These are phyloP conservation scores for Aspergillus phoenicis DNA, from an alignment of 2,329 filamentous ascomycete species.

Conservation along the genomic window DNA sequence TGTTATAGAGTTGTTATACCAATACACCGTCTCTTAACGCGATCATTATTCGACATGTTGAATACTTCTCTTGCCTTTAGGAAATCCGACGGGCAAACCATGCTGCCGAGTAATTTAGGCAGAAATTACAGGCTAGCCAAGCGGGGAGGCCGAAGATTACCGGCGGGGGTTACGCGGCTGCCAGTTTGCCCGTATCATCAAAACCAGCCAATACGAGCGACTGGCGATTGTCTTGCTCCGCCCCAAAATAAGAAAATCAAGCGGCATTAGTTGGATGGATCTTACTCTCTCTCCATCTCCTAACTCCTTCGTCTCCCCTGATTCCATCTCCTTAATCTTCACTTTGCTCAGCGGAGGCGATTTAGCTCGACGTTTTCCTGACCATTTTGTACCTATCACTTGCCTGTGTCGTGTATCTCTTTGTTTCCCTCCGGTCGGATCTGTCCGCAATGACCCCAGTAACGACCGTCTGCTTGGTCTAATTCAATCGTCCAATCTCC, in stretches of 20 bases:
- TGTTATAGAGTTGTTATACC: not conserved
- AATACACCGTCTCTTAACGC: too few species aligned
- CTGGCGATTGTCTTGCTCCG: too few species aligned
- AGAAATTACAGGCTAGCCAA: not conserved
- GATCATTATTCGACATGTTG: too few species aligned
- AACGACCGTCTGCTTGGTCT: not conserved
- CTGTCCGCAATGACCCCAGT: not conserved
- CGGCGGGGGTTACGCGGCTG: not conserved
- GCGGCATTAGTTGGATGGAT: not conserved
- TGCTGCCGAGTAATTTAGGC: not conserved
- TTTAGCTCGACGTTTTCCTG: not conserved
- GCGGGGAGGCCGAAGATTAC: conserved; percentile 1
- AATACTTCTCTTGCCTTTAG: not conserved
- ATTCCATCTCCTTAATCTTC: not conserved
- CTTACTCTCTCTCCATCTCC: not conserved
- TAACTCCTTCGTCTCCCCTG: not conserved
- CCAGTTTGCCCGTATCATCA: not conserved
- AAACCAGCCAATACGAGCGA: not conserved
- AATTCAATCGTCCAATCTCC: not conserved
- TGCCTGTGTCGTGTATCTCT: not conserved
- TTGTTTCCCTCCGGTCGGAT: not conserved
- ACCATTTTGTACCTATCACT: not conserved
- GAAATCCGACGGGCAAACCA: not conserved
- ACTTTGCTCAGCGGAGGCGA: not conserved
- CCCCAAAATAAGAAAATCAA: too few species aligned